phyloP scores from a whole-genome alignment of 495 filamentous ascomycete species.

The Penicillium salamii region DNA sequence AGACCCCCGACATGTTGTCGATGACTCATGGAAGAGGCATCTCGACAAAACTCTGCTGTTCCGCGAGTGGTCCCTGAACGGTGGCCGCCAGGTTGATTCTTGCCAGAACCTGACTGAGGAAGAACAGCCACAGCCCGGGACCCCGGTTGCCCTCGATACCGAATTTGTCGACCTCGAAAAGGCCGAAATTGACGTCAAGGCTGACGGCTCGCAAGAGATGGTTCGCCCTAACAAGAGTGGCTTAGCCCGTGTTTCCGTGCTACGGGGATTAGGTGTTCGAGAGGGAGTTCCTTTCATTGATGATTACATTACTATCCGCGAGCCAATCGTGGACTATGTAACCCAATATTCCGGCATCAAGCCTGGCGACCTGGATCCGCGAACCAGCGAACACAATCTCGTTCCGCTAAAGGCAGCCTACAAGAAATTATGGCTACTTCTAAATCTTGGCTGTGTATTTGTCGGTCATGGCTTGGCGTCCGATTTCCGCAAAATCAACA shows the following conservation, averaged over 20 bases:
- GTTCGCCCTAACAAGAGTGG: conserved; percentile 81
- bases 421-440: conserved; percentile 95
- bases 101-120: conserved; percentile 57
- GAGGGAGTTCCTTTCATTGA: conserved; percentile 91
- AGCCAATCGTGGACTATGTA: conserved; percentile 92
- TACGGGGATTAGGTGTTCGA: conserved; percentile 69
- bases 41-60: conserved; percentile 84
- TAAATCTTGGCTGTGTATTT: conserved; percentile 92
- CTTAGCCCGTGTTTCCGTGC: conserved; percentile 82
- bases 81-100: conserved; percentile 38
- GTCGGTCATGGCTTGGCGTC: conserved; percentile 89
- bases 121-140: conserved; percentile 67
- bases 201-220: conserved; percentile 81
- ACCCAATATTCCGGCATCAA: conserved; percentile 91
- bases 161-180: conserved; percentile 91
- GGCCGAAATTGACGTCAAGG: conserved; percentile 89
- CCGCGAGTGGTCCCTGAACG: conserved; percentile 62
- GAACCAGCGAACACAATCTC: conserved; percentile 70
- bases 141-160: conserved; percentile 84
- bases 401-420: conserved; percentile 88
- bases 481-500: conserved; percentile 97
- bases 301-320: conserved; percentile 89
- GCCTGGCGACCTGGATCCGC: conserved; percentile 74
- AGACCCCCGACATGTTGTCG: conserved; percentile 66
- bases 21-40: conserved; percentile 79